These are phyloP conservation scores for Penicillium egyptiacum DNA, from an alignment of 495 filamentous ascomycete species.

Conservation along the genomic window DNA sequence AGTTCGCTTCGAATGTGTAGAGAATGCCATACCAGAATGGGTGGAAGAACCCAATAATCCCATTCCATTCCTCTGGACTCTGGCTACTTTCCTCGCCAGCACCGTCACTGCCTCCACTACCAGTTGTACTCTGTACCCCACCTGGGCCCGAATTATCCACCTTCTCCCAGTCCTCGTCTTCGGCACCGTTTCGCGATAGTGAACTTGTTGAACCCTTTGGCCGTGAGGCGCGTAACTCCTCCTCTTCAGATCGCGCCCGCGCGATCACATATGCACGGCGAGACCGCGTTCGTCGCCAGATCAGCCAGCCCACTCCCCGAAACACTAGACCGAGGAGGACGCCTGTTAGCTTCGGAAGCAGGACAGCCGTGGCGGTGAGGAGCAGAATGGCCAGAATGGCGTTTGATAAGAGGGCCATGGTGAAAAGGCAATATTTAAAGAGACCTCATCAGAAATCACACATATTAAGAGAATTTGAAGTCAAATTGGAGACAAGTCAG, in stretches of 20 bases:
- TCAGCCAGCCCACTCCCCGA: conserved; percentile 59
- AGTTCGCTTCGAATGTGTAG: not conserved
- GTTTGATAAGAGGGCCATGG: conserved; percentile 43
- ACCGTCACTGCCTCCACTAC: conserved; percentile 34
- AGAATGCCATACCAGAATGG: conserved; percentile 72
- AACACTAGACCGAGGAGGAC: conserved; percentile 39
- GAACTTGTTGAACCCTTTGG: conserved; percentile 29
- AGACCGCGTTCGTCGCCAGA: conserved; percentile 65
- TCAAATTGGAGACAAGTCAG: conserved; percentile 4
- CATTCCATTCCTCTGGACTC: conserved; percentile 61
- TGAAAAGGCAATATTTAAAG: conserved; percentile 11
- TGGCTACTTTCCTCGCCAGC: conserved; percentile 3
- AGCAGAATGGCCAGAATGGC: conserved; percentile 35
- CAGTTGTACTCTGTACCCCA: conserved; percentile 51
- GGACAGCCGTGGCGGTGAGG: conserved; percentile 36
- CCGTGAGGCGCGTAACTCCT: conserved; percentile 46
- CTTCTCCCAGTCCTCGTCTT: conserved; percentile 76
- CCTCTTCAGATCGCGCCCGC: conserved; percentile 59
- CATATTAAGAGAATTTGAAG: conserved; percentile 21
- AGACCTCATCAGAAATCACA: conserved; percentile 18
- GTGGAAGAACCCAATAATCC: conserved; percentile 93
- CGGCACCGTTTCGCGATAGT: conserved; percentile 27
- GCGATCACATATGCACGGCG: conserved; percentile 62
- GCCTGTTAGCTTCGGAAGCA: conserved; percentile 41
- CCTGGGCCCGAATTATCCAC: conserved; percentile 58